Conservation (phyloP, 2,329 filamentous ascomycete genomes). For the Exserohilum rostratum region DNA sequence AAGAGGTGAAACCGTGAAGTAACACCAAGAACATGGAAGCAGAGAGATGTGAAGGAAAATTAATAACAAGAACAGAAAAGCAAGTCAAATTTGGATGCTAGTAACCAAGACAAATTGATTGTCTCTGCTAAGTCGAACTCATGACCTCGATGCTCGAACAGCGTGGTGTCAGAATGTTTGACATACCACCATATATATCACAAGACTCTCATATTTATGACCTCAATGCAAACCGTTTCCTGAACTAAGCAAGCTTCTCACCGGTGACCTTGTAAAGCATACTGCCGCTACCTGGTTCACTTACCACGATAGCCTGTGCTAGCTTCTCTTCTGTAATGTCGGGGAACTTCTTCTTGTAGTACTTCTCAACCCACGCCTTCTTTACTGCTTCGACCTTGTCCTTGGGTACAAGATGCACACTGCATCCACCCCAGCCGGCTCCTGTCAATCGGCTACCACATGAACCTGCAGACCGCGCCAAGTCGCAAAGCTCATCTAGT, state of each 20-base stretch:
- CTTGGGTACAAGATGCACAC: constrained; percentile 86
- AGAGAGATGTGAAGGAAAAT: not conserved
- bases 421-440: constrained; percentile 96
- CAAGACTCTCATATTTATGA: too few relatives aligned
- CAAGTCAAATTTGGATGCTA: too few relatives aligned
- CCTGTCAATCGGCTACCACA: constrained; percentile 88
- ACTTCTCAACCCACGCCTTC: constrained; percentile 77
- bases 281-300: constrained; percentile 78
- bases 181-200: not conserved
- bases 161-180: not conserved
- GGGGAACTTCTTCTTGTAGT: constrained; percentile 76
- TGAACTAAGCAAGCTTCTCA: constrained; percentile 34
- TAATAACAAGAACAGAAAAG: not conserved
- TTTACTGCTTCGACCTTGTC: constrained; percentile 80
- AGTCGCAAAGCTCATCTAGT: constrained; percentile 83
- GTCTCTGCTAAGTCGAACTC: not conserved
- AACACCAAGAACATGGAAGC: not conserved
- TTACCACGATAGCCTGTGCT: constrained; percentile 82
- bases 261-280: constrained; percentile 46
- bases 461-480: constrained; percentile 78
- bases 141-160: not conserved
- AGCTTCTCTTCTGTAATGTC: constrained; percentile 74
- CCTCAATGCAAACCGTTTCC: too few relatives aligned
- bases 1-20: not conserved
- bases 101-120: not conserved